Percentiles rank a stretch among this genome's conserved stretches.
These are phyloP conservation scores for Suillus weaverae DNA, from an alignment of 768 basidiomycete genomes.

Conservation along the genomic window DNA sequence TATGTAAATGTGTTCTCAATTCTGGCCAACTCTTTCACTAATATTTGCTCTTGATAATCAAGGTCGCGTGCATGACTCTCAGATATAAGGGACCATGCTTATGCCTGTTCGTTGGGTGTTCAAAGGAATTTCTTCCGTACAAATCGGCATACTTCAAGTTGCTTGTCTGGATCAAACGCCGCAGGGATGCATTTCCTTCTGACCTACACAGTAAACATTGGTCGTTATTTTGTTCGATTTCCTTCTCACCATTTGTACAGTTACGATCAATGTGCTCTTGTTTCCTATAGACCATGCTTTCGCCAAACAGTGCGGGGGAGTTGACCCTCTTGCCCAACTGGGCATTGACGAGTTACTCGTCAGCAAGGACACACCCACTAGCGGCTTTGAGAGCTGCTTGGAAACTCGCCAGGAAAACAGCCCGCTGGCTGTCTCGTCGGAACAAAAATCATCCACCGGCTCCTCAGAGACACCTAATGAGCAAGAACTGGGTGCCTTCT, in stretches of 20 bases:
- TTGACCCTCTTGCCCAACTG: conserved; percentile 34
- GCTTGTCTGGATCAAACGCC: conserved; percentile 41
- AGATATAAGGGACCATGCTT: conserved; percentile 37
- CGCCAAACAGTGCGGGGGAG: conserved; percentile 24
- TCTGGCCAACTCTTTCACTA: not conserved
- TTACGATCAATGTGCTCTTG: conserved; percentile 32
- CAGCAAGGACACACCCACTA: not conserved
- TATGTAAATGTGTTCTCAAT: conserved; percentile 42
- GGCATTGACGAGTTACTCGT: conserved; percentile 34
- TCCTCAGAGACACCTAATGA: too few species aligned
- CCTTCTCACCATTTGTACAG: conserved; percentile 16
- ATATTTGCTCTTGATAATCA: not conserved
- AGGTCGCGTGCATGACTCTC: conserved; percentile 52
- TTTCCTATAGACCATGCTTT: conserved; percentile 33
- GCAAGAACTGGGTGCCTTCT: too few species aligned
- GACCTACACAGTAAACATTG: conserved; percentile 28
- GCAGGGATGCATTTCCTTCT: conserved; percentile 24
- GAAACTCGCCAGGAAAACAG: too few species aligned
- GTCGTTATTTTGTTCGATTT: not conserved
- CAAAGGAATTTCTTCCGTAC: conserved; percentile 37
- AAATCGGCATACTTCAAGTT: conserved; percentile 52
- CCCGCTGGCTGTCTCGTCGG: conserved; percentile 9
- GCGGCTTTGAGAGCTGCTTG: not conserved
- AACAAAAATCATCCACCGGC: not conserved
- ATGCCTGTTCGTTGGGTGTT: conserved; percentile 48